Conservation (phyloP, 495 filamentous ascomycete species). For the Aspergillus biplanus region DNA sequence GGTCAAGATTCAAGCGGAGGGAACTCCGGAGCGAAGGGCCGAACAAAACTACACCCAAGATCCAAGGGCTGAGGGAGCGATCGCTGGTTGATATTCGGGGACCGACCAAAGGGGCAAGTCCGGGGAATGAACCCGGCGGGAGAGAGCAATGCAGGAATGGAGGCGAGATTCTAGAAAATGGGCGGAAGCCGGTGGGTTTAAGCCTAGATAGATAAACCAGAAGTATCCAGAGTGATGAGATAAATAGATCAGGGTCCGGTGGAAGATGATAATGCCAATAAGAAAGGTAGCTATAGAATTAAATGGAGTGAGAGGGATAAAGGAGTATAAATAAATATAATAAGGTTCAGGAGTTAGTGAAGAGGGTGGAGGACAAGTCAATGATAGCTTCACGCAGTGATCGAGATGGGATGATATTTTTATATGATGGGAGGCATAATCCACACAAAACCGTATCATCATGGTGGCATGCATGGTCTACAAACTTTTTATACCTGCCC, state of each 20-base stretch:
- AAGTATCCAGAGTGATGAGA: neutral
- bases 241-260: neutral
- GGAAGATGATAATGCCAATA: neutral
- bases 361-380: neutral
- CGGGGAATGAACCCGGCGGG: conserved; percentile 15
- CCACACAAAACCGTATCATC: neutral
- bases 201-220: neutral
- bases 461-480: neutral
- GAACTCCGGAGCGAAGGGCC: neutral
- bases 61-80: neutral
- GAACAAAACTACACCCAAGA: neutral
- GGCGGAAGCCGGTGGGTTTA: conserved; percentile 9
- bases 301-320: neutral
- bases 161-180: conserved; percentile 11
- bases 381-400: neutral
- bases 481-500: neutral
- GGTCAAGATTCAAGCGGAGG: neutral
- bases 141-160: neutral
- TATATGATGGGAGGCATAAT: neutral
- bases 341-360: neutral
- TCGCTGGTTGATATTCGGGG: conserved; percentile 2
- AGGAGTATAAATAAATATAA: neutral
- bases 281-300: neutral
- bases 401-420: conserved; percentile 2
- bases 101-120: conserved; percentile 30